These are phyloP conservation scores for Annona cherimola DNA, from an alignment of 164 flowering plant genomes.

Conservation along the genomic window DNA sequence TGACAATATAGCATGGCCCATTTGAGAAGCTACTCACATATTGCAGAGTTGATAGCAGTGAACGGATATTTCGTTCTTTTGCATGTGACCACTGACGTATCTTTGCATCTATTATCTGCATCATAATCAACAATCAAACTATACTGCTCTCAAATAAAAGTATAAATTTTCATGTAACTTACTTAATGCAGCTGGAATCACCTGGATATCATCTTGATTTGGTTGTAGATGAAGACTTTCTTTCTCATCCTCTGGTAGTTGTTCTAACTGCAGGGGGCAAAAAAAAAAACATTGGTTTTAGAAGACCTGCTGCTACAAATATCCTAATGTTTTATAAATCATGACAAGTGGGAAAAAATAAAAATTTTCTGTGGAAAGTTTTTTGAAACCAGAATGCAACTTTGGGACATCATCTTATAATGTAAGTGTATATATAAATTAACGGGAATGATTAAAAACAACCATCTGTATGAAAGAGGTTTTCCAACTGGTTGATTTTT, in stretches of 20 bases:
- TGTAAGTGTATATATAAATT: no score
- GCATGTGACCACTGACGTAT: conserved; percentile 72
- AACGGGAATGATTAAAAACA: no score
- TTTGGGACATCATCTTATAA: no score
- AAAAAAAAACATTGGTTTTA: conserved; percentile 7
- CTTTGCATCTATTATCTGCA: conserved; percentile 65
- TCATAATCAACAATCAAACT: conserved; percentile 5
- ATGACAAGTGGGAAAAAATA: background rate
- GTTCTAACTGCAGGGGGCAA: conserved; percentile 39
- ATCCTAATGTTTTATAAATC: background rate
- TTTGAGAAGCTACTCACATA: conserved; percentile 41
- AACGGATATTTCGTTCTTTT: conserved; percentile 83
- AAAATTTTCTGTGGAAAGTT: no score
- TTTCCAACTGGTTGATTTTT: no score
- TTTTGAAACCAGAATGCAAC: no score
- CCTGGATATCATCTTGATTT: conserved; percentile 44
- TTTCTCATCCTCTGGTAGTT: conserved; percentile 33
- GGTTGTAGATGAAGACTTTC: conserved; percentile 20
- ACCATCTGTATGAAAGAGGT: no score
- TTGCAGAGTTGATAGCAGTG: conserved; percentile 82
- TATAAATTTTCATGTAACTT: no score
- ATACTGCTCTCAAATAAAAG: background rate
- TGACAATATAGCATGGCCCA: background rate
- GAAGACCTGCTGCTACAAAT: background rate
- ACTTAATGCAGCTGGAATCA: conserved; percentile 19